Percentiles rank a stretch among this genome's conserved stretches.
phyloP scores from a whole-genome alignment of 2,329 filamentous ascomycete genomes.

The Chrysosporium keratinophilum region DNA sequence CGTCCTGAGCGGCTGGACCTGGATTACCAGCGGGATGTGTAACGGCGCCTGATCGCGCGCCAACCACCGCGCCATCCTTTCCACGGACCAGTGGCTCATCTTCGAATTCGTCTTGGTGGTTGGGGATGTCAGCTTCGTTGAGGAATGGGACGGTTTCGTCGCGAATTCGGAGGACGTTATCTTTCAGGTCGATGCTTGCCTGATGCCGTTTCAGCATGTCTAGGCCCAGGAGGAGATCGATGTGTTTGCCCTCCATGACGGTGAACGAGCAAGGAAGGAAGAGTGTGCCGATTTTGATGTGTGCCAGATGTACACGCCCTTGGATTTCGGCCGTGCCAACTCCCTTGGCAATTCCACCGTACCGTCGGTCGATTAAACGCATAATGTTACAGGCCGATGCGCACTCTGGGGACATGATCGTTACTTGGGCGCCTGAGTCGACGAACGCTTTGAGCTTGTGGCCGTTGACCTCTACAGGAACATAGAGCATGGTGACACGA shows the following conservation, averaged over 20 bases:
- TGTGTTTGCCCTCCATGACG: conserved; percentile 97
- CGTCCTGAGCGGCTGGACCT: conserved; percentile 5
- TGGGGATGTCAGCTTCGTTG: conserved; percentile 86
- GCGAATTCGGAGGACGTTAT: conserved; percentile 78
- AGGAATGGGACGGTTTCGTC: conserved; percentile 82
- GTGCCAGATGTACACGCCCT: conserved; percentile 86
- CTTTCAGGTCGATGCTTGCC: conserved; percentile 77
- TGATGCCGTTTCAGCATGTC: conserved; percentile 97
- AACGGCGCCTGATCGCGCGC: conserved; percentile 64
- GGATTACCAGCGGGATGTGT: conserved; percentile 28
- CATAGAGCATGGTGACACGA: conserved; percentile 89
- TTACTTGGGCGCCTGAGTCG: conserved; percentile 93
- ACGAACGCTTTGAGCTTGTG: conserved; percentile 90
- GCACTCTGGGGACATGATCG: conserved; percentile 94
- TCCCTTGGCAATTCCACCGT: conserved; percentile 81
- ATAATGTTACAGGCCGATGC: conserved; percentile 91
- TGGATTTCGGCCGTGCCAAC: conserved; percentile 93
- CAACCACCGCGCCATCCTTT: conserved; percentile 79
- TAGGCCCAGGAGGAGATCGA: conserved; percentile 82
- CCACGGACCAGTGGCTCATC: conserved; percentile 77
- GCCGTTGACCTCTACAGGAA: conserved; percentile 89
- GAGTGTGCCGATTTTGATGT: conserved; percentile 81
- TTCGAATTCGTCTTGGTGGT: conserved; percentile 57
- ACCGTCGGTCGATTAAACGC: conserved; percentile 85
- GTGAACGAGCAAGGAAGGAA: conserved; percentile 93